Evolutionary conservation across 2,329 filamentous ascomycete genomes (phyloP), one percentile per base, ranked within the genome.

Genomic region (Fusarium sp.): DNA sequence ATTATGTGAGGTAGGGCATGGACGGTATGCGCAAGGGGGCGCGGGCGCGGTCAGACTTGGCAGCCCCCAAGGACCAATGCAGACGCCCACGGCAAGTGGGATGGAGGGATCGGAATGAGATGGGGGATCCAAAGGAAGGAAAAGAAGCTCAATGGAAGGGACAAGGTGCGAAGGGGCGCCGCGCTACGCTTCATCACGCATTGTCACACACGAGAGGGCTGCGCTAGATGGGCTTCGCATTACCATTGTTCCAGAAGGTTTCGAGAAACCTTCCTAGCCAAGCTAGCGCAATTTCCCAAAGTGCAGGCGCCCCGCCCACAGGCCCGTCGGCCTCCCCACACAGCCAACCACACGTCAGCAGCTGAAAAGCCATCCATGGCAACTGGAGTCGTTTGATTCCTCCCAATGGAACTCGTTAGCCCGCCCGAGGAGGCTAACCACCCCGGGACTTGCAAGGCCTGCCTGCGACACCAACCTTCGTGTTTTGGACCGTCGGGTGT

Each of bases 241-340:
- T 62, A 65, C 53, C 53, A 66, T 69, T 71, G 63, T 75, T 75
- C 73, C 69, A 75, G 72, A 76, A 76, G 69, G 60, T 72, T 81
- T 81, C 80, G 75, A 74, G 80, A 81, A 81, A 70, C 74, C 73
- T 81, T 74, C 78, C 75, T 58, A 52, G 57, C 34, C 34, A n/a
- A 68, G 78, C 56, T 80, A 80, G 78, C 62, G 58, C 68, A 75
- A 77, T 76, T 67, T 78, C 73, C 72, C 57, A 47, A 63, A 52
- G 60, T 47, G 67, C 64, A 68, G 65, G 72, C 73, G 74, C 75
- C 70, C 65, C 69, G 64, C 70, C 70, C 74, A 43, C 36, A 27
- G 27, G 27, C 48, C 36, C 36, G 31, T 66, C 70, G 61, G 71
- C 30, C 64, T 66, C 65, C 55, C 67, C 68, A 74, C 61, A 30